Conservation (phyloP, 306 rosid genomes). For the Clitoria ternatea region DNA sequence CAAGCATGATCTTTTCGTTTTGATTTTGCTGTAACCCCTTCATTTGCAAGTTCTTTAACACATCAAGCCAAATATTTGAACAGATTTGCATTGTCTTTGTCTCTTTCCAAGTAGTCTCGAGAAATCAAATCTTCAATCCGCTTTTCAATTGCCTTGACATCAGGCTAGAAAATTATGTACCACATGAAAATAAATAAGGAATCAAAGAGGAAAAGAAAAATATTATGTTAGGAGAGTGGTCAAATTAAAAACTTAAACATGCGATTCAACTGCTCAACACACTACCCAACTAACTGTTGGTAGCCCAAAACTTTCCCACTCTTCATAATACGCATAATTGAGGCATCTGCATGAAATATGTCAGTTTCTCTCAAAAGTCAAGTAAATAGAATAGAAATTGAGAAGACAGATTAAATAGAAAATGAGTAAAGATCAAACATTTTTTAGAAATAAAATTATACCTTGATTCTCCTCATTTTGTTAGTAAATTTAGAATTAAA, state of each 20-base stretch:
- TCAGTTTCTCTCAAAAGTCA: neutral
- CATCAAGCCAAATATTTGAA: constrained; percentile 84
- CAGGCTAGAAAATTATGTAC: constrained; percentile 50
- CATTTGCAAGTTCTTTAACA: constrained; percentile 11
- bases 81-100: constrained; percentile 71
- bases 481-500: constrained; percentile 81
- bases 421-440: neutral
- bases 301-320: constrained; percentile 72
- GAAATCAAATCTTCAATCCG: constrained; percentile 89
- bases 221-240: neutral
- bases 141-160: constrained; percentile 83
- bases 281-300: constrained; percentile 77
- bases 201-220: neutral
- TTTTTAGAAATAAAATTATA: constrained; percentile 15
- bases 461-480: constrained; percentile 90
- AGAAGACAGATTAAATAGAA: neutral
- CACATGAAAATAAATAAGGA: neutral
- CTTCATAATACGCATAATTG: constrained; percentile 90
- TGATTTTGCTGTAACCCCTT: constrained; percentile 20
- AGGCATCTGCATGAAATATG: constrained; percentile 51
- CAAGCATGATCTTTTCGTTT: constrained; percentile 18
- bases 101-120: too few species aligned
- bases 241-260: constrained; percentile 66
- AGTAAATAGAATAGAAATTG: neutral
- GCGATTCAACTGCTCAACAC: constrained; percentile 83